Conservation (phyloP, 2,329 filamentous ascomycete species). For the Colletotrichum zoysiae region DNA sequence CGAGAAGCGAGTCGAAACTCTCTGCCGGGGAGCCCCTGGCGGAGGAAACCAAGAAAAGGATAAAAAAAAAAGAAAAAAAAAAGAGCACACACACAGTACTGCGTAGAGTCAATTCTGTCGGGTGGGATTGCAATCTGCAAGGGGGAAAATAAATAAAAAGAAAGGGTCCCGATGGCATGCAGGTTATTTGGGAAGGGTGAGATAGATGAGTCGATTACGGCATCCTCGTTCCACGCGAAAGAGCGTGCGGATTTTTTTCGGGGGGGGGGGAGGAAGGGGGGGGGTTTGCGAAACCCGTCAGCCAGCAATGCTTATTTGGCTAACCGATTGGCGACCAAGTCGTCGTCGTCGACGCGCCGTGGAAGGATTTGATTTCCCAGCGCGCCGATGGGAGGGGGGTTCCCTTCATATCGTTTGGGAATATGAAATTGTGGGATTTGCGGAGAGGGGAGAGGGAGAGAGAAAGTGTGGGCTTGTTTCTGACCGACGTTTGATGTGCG, state of each 20-base stretch:
- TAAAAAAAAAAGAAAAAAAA: background rate
- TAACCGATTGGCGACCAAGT: constrained; percentile 6
- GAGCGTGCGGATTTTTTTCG: background rate
- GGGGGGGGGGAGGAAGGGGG: too few species aligned
- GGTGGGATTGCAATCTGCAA: constrained; percentile 6
- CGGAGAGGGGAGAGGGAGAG: constrained; percentile 13
- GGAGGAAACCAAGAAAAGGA: background rate
- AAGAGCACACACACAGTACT: too few species aligned
- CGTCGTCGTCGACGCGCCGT: background rate
- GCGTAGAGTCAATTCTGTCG: background rate
- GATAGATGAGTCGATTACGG: constrained; percentile 14
- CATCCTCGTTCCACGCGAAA: background rate
- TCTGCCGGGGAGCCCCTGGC: background rate
- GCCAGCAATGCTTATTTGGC: constrained; percentile 14
- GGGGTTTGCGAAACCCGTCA: background rate
- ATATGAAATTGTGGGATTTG: constrained; percentile 29
- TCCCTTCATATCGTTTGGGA: background rate
- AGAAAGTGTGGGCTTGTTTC: constrained; percentile 23
- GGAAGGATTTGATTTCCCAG: constrained; percentile 6
- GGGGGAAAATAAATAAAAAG: background rate
- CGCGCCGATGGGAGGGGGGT: constrained; percentile 8
- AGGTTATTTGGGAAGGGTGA: background rate
- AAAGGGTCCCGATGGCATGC: background rate
- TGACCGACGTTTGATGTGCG: constrained; percentile 39
- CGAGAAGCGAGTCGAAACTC: background rate